Evolutionary conservation across 1,284 basidiomycete genomes (phyloP), one percentile per base, ranked within the genome.

Genomic region (Volvariella volvacea): DNA sequence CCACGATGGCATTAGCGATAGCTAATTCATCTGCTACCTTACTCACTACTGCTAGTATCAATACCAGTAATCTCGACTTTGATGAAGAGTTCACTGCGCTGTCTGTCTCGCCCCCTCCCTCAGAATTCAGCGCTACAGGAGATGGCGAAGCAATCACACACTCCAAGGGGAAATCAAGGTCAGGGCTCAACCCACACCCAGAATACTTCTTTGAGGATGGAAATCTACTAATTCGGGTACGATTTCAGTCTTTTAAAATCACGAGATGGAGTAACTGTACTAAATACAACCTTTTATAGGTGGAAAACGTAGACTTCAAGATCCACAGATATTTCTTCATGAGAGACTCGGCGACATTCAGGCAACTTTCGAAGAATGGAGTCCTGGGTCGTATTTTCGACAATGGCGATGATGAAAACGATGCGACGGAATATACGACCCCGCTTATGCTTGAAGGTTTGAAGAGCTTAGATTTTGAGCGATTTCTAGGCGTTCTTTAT

Each of bases 401-500:
- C 25, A 12, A 28, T n/a, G n/a, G n/a, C n/a, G 20, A 28, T 15
- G 7, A 3, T 16, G 36, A 28, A 38, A 32, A 21, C 10, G 41
- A 25, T 17, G 48, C 46, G 8, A 39, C 44, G 19, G 45, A 45
- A 3, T 22, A 49, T 9, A 46, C 42, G 32, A 47, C 49, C 15
- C 53, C 52, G 2, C 51, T 58, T 33, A 16, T 50, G 16, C 48
- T 59, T 3, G 41, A 48, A 14, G 49, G 49, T 22, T 46, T 53
- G 14, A 46, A 17, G 15, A 43, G 45, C 1, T 33, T 43, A 22
- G 55, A 64, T 38, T 64, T 66, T 47, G 62, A 66, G 37, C 51
- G 58, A 22, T 49, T 64, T 32, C 49, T 66, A 36, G 42, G 58
- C 17, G 44, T 67, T 12, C 55, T 66, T 41, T 65, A 66, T 50